Base-by-base conservation (phyloP, 2,329 filamentous ascomycete species). In the Hymenoscyphus fraxineus region DNA sequence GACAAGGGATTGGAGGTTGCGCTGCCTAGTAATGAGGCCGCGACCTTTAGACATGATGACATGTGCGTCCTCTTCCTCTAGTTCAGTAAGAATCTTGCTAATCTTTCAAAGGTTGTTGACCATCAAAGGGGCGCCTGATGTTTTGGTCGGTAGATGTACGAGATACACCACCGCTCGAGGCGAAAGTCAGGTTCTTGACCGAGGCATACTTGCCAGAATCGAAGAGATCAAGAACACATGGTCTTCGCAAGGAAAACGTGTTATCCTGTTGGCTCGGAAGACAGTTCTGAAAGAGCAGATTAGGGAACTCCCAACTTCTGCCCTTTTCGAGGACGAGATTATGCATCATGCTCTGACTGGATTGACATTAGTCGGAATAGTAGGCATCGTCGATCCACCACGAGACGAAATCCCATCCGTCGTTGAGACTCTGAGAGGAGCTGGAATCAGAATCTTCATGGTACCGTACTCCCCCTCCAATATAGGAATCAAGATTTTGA, bases 111-210 rank as follows among this genome's bases (percentile, higher is more conserved):
- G 71, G 38, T 77, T 89, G 0, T 77, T 93, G 55, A 90, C 88
- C n/a, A 90, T 93, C 73, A 93, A 94, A 74, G 90, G 90, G 0
- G 90, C 90, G 0, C 89, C 90, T 0, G 91, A 93, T 71, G 85
- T 93, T 39, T 80, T 93, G 0, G 82, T 93, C 1, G 78, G 80
- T 1, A 80, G 88, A 61, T 90, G 89, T 72, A 81, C 81, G 1
- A 80, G 80, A 22, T 85, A 86, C 60, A 79, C 88, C 13, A 80
- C 80, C 22, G 77, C 80, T 1, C 81, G 85, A 31, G 88, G 88
- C 6, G 79, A 80, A 2, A 77, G 82, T 0, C 76, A 80, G 61
- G 72, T 77, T 10, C 78, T 92, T 16, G 80, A 83, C 54, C 73
- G 77, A 3, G 72, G 75, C 0, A 80, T 80, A 40, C 77, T 77